Conservation (phyloP, 352 stramenopile genomes). For the Thraustochytrium sp. region DNA sequence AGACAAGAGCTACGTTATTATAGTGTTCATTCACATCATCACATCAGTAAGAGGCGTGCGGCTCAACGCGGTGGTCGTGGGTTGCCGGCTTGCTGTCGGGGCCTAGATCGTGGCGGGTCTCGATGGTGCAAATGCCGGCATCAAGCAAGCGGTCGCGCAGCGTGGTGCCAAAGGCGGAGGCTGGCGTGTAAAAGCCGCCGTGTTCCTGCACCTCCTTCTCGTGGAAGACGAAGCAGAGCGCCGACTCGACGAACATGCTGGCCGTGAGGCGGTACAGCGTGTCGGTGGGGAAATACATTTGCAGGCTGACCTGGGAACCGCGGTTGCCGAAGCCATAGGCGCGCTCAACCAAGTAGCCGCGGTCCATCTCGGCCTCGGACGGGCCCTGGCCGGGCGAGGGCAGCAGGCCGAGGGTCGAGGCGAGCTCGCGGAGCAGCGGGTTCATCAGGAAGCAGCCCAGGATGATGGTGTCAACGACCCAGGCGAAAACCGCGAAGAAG, state of each 20-base stretch:
- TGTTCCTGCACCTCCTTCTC: neutral
- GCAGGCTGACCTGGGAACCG: conserved; percentile 50
- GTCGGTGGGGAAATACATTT: conserved; percentile 58
- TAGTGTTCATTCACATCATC: too few relatives aligned
- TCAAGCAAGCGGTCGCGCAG: conserved; percentile 45
- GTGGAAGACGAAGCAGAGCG: conserved; percentile 41
- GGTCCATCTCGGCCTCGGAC: conserved; percentile 65
- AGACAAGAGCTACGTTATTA: too few relatives aligned
- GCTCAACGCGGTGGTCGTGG: too few relatives aligned
- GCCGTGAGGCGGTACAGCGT: conserved; percentile 60
- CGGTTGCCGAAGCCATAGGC: conserved; percentile 53
- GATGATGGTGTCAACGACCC: conserved; percentile 54
- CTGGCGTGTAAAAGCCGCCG: conserved; percentile 45
- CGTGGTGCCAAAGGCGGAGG: conserved; percentile 21
- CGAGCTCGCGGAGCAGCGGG: neutral
- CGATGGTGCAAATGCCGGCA: conserved; percentile 42
- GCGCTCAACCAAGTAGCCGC: conserved; percentile 63
- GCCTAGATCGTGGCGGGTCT: neutral
- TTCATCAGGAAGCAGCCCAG: conserved; percentile 56
- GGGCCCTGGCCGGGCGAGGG: conserved; percentile 70
- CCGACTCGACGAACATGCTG: conserved; percentile 59
- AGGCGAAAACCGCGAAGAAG: conserved; percentile 55
- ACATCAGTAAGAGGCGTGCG: too few relatives aligned
- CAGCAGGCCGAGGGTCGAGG: conserved; percentile 49
- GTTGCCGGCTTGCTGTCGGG: neutral